These are phyloP conservation scores for Rhodotorula sp. DNA, from an alignment of 1,284 basidiomycete genomes.

Conservation along the genomic window DNA sequence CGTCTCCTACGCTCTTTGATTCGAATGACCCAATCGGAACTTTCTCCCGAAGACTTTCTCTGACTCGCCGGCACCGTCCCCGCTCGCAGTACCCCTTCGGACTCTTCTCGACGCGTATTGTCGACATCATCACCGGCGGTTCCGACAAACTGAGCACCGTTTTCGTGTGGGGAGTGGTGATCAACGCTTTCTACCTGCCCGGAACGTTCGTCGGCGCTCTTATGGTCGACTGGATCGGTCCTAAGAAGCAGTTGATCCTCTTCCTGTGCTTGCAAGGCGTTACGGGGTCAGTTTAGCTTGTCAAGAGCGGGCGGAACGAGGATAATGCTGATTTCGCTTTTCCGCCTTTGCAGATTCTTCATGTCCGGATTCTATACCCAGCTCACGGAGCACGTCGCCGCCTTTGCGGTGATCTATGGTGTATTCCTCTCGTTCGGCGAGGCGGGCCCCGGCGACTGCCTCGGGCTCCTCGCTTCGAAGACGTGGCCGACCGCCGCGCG, in stretches of 20 bases:
- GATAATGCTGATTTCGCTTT: neutral
- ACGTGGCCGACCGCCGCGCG: constrained; percentile 75
- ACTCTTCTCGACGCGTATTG: constrained; percentile 50
- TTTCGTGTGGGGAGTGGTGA: constrained; percentile 61
- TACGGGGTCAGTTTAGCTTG: neutral
- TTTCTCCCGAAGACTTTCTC: too few relatives aligned
- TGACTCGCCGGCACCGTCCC: too few relatives aligned
- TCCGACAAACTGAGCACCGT: constrained; percentile 54
- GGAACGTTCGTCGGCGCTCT: neutral
- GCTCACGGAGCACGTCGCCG: constrained; percentile 50
- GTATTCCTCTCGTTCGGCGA: constrained; percentile 68
- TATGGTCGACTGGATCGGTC: constrained; percentile 10
- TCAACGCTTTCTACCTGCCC: constrained; percentile 26
- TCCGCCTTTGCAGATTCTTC: constrained; percentile 15
- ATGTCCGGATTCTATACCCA: constrained; percentile 28
- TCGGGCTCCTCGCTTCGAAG: constrained; percentile 68
- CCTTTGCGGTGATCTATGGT: constrained; percentile 66
- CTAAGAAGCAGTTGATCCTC: constrained; percentile 39
- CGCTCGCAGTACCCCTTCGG: constrained; percentile 7
- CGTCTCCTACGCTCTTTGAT: too few relatives aligned
- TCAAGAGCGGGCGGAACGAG: neutral
- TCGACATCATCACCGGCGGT: constrained; percentile 64
- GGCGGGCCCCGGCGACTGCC: constrained; percentile 7
- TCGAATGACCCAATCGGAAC: too few relatives aligned
- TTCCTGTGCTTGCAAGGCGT: constrained; percentile 47